Base-by-base conservation (phyloP, 75 land plant species). In the Pseudotsuga menziesii region DNA sequence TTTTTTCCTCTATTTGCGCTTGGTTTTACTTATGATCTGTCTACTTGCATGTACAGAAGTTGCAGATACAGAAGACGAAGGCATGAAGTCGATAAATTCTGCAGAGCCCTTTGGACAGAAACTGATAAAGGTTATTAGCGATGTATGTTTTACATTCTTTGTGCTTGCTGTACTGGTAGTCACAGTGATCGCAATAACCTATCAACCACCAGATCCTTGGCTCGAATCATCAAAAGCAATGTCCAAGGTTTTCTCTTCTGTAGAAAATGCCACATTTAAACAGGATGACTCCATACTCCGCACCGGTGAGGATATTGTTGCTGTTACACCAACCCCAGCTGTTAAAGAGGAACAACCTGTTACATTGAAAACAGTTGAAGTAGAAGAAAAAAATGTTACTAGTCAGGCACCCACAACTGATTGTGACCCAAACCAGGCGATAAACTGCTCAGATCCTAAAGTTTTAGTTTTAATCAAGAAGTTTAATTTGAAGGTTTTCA, bases 131-230 rank as follows among this genome's bases (percentile, higher is more conserved):
- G 76, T 83, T 14, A 77, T 88, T 52, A 81, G 82, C 81, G 88
- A 94, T 79, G 84, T 88, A 32, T 94, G 92, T 76, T 96, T 96
- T 92, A 88, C 86, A 39, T 67, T 87, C 57, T 96, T 96, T 77
- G 94, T 96, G 29, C 73, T 93, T 78, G 74, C 80, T 39, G 98
- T 94, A 14, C 85, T 96, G 73, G 63, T 88, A 69, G 83, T 93
- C 83, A 94, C 98, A 55, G 91, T 90, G 55, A 83, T 96, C 60
- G 92, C 98, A 56, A 82, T 96, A 80, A 88, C 92, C 12, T 96
- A 96, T 84, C 92, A 91, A 73, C 93, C 98, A 13, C 97, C 97
- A 59, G 98, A 96, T 77, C 98, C 98, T 44, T 96, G 98, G 98
- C 89, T 93, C 23, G 83, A 88, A 26, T 83, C 90, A 63, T 77